Base-by-base conservation (phyloP, 192 early-diverging fungal species). In the Coemansia sp. region DNA sequence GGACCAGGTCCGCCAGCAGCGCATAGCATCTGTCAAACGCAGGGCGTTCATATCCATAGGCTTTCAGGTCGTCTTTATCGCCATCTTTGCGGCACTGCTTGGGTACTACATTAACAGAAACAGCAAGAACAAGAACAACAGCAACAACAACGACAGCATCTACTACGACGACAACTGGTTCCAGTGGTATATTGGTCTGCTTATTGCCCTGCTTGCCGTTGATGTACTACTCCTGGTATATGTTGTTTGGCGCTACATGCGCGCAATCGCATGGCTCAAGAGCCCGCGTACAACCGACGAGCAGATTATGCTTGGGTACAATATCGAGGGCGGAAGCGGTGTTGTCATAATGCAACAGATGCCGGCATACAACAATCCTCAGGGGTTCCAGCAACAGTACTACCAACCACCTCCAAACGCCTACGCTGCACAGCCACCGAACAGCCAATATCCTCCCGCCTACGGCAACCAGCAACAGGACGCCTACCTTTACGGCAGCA, bases 171-270 rank as follows among this genome's bases (percentile, higher is more conserved):
- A 51, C 43, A 58, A 66, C 57, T 81, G 78, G 78, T 76, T 76
- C 67, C 62, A 44, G 21, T 81, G 78, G 78, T 81, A 81, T 52
- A 76, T 81, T 24, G 74, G 78, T 4, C 74, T 81, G 59, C 74
- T 81, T 14, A 75, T 81, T 46, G 78, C 67, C 15, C 64, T 81
- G 62, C 74, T 81, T n/a, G 73, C 69, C n/a, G 26, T 81, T 16
- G 71, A 81, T 60, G 53, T 66, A 46, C 60, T 81, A 49, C 57
- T 70, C 20, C 65, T 75, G 1, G 67, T 69, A n/a, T 81, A 69
- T 43, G 72, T 71, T 26, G 63, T 73, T 63, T 70, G 73, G 56
- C 69, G 71, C 53, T 69, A 59, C 60, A 12, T 60, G 41, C 66
- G 59, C 10, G 63, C 67, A 20, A 33, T 81, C 34, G 35, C 48